Conservation (phyloP, 129 eudicot species). For the Pseudognaphalium luteoalbum region DNA sequence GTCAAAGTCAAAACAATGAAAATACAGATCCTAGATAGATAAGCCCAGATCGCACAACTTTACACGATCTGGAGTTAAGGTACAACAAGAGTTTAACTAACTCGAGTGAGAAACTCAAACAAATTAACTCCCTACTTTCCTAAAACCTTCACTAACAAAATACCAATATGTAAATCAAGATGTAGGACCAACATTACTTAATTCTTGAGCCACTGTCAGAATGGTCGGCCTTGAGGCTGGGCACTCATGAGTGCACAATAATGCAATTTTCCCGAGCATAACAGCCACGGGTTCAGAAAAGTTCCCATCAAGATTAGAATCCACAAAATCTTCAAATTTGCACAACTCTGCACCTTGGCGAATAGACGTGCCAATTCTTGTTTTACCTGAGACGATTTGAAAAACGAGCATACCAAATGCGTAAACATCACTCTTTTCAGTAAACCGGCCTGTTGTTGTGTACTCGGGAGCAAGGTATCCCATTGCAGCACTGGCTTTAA, state of each 20-base stretch:
- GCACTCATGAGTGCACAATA: conserved; percentile 71
- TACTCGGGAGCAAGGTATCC: conserved; percentile 97
- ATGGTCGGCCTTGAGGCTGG: conserved; percentile 65
- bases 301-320: conserved; percentile 64
- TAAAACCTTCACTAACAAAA: not conserved
- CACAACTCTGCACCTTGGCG: conserved; percentile 72
- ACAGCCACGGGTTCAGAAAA: conserved; percentile 66
- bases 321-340: conserved; percentile 68
- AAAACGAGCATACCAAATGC: conserved; percentile 78
- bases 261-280: conserved; percentile 65
- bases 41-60: not conserved
- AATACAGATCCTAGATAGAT: conserved; percentile 21
- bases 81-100: conserved; percentile 5
- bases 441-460: conserved; percentile 83
- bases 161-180: conserved; percentile 22
- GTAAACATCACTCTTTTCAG: conserved; percentile 82
- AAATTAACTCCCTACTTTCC: conserved; percentile 10
- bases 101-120: conserved; percentile 43
- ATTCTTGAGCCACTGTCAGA: conserved; percentile 52
- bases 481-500: conserved; percentile 94
- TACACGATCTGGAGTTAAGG: conserved; percentile 3
- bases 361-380: conserved; percentile 41
- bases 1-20: conserved; percentile 23
- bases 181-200: conserved; percentile 38
- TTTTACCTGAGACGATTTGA: conserved; percentile 77